Conservation (phyloP, 164 flowering plant genomes). For the Buxus sempervirens region DNA sequence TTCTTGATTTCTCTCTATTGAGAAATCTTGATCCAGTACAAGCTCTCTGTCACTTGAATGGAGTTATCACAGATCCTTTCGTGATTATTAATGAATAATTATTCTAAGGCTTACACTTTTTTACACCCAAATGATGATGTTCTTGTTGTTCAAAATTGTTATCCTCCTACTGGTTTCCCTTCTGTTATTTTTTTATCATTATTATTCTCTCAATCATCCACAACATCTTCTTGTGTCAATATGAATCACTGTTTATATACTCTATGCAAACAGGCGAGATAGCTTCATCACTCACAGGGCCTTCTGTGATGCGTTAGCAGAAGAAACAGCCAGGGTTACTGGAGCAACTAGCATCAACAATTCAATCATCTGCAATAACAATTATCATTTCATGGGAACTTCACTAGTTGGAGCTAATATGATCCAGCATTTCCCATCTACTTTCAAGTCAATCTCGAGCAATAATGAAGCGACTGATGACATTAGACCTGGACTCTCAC, state of each 20-base stretch:
- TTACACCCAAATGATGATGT: no score
- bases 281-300: constrained; percentile 92
- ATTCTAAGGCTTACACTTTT: no score
- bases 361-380: constrained; percentile 15
- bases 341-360: constrained; percentile 46
- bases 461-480: constrained; percentile 28
- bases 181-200: neutral
- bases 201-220: neutral
- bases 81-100: no score
- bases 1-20: neutral
- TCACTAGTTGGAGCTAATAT: neutral
- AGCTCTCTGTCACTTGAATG: no score
- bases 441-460: constrained; percentile 46
- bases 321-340: constrained; percentile 78
- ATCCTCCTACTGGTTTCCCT: neutral
- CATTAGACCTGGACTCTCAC: constrained; percentile 38
- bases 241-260: neutral
- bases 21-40: no score
- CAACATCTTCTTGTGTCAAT: no score
- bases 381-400: constrained; percentile 45
- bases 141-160: no score
- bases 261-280: constrained; percentile 46
- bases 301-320: constrained; percentile 90
- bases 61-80: no score
- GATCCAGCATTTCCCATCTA: constrained; percentile 28